A percentile compares a stretch with the other conserved stretches of the same genome.
These are phyloP conservation scores for Cunninghamia lanceolata DNA, from an alignment of 75 land plant species.

Conservation along the genomic window DNA sequence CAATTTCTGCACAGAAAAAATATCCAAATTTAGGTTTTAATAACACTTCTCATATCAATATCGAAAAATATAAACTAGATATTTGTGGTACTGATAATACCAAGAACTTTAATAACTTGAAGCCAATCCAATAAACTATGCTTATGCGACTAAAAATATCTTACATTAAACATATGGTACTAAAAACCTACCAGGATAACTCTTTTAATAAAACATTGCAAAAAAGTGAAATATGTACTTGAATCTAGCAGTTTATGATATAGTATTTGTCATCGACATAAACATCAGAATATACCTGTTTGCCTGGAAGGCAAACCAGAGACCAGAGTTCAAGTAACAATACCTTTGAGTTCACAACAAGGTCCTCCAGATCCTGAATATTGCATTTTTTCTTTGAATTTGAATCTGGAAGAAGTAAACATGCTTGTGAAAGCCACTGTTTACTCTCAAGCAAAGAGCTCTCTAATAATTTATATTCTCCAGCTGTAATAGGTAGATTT, in stretches of 20 bases:
- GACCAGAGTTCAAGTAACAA: not conserved
- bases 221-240: not conserved
- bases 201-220: not conserved
- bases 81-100: not conserved
- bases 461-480: constrained; percentile 13
- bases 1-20: constrained; percentile 3
- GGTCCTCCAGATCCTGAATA: constrained; percentile 6
- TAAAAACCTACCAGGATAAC: not conserved
- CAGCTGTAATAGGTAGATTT: constrained; percentile 4
- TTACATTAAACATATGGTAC: not conserved
- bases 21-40: not conserved
- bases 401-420: not conserved
- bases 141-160: not conserved
- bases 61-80: not conserved
- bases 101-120: not conserved
- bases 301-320: not conserved
- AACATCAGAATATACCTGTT: not conserved
- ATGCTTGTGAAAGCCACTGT: constrained; percentile 4
- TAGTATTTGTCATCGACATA: not conserved
- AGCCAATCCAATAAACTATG: not conserved
- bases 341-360: not conserved
- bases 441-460: constrained; percentile 4
- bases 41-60: not conserved
- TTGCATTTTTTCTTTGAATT: constrained; percentile 1
- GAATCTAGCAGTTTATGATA: not conserved